Evolutionary conservation across 768 basidiomycete species (phyloP), one percentile per base, ranked within the genome.

Genomic region (Mrakia blollopis): DNA sequence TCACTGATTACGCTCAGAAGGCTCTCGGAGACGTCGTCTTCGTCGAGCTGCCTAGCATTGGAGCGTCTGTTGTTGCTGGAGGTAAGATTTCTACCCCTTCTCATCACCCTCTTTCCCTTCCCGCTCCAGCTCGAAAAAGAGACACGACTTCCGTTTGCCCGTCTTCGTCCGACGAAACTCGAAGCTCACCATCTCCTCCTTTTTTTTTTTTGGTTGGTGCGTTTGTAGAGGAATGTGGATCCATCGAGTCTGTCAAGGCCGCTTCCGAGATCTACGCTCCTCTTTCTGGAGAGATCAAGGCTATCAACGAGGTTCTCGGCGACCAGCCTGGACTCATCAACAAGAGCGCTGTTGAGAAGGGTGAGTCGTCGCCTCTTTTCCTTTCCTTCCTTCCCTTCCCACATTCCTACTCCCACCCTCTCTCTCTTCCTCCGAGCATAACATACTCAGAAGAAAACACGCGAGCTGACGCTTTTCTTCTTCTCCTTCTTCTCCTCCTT

Each of bases 241-340:
- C 92, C 10, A 93, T 98, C 14, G 94, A 97, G 84, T 96, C 94
- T 79, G 94, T 97, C 75, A 98, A 98, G 83, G 94, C 94, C 39
- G 93, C 94, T 54, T 95, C 94, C 2, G 94, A 98, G 82, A 94
- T 98, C 82, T 99, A 92, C 84, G 93, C 96, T 7, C 97, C 97
- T 39, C 88, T 98, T 30, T 93, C 93, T 3, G 97, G 97, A 13
- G 87, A 86, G 8, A 85, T 99, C 28, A 85, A 88, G 78, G 90
- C 90, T 81, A 88, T 98, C 81, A 99, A 99, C 84, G 86, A 89
- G 74, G 83, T 79, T 14, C 86, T 99, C 63, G 85, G 87, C 47
- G 85, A 83, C 10, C 85, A 90, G 82, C 94, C 96, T 2, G 88
- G 89, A 28, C 85, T 98, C 60, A 85, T 99, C 71, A 98, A 98